Evolutionary conservation across 2,329 filamentous ascomycete species (phyloP), one percentile per base, ranked within the genome.

Genomic region (Pleomassaria siparia): DNA sequence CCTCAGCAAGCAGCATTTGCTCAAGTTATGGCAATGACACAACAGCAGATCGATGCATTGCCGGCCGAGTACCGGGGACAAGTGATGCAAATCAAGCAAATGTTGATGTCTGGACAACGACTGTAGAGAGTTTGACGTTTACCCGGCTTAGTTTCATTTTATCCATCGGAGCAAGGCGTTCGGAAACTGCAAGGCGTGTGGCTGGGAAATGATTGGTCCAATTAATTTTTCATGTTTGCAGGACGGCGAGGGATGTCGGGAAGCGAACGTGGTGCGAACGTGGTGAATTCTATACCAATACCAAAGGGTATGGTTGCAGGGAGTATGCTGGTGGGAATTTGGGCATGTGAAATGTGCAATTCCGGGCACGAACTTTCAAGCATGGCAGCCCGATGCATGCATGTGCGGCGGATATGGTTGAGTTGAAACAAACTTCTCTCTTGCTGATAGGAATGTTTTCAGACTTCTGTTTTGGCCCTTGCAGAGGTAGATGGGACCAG

Each of bases 11-110:
- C 85, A 35, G 79, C 96, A 44, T 85, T 96, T 68, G 82, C 87
- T 54, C 88, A 91, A 60, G 87, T 96, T 40, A 78, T 96, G 75
- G 82, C 81, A 44, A 84, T 96, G 75, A 83, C 90, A 2, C 87
- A 89, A 62, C 80, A 88, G 49, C 83, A 89, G 47, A 91, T 97
- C 58, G 87, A 92, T 66, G 81, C 84, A 63, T 75, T 96, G 40
- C 84, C 87, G 5, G 87, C 89, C 29, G 81, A 82, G 16, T 86
- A 94, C 63, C 80, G 87, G 44, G 81, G 82, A 51, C 90, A 96
- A 70, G 86, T 97, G 46, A 80, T 96, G 75, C 78, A 85, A 29
- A 75, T 96, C 46, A 80, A 90, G 45, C 84, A 86, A 55, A 79
- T 81, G 46, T 79, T 89, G 59, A 76, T 66, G 37, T 26, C 37